Percentiles rank a stretch among this genome's conserved stretches.
Conservation (phyloP, 2,329 filamentous ascomycete species). For the Fusarium nygamai region DNA sequence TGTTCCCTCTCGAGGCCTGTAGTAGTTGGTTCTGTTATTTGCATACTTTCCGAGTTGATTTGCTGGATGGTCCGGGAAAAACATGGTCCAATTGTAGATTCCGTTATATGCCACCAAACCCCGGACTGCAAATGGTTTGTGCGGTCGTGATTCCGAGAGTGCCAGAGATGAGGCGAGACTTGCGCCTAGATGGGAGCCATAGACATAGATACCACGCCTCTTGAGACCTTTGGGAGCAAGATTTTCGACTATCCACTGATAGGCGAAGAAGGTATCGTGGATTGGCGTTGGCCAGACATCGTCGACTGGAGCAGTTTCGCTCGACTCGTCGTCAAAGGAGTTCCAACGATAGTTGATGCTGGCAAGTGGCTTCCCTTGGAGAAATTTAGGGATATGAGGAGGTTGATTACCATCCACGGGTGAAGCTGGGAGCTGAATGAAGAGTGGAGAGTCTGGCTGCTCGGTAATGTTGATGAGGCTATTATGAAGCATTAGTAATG, state of each 20-base stretch:
- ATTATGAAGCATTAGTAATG: conserved; percentile 27
- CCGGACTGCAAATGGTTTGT: conserved; percentile 58
- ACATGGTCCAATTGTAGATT: conserved; percentile 72
- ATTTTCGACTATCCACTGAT: conserved; percentile 61
- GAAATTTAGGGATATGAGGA: conserved; percentile 52
- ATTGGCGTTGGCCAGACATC: conserved; percentile 64
- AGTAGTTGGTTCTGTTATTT: conserved; percentile 25
- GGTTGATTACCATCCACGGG: conserved; percentile 45
- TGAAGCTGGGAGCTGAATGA: conserved; percentile 66
- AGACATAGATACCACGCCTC: conserved; percentile 57
- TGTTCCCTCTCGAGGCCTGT: conserved; percentile 43
- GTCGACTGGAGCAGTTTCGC: conserved; percentile 39
- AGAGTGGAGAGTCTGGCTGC: conserved; percentile 54
- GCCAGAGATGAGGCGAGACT: conserved; percentile 66
- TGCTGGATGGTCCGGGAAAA: conserved; percentile 63
- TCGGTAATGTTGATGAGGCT: conserved; percentile 61
- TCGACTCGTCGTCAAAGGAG: conserved; percentile 26
- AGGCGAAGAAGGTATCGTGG: conserved; percentile 65
- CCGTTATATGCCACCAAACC: conserved; percentile 68
- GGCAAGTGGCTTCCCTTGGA: conserved; percentile 57
- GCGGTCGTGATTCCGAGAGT: conserved; percentile 62
- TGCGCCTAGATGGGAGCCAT: conserved; percentile 67
- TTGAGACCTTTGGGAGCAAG: conserved; percentile 50
- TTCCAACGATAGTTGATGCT: conserved; percentile 71
- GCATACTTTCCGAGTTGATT: conserved; percentile 45